phyloP scores from a whole-genome alignment of 169 alveolate genomes.

The Plasmodium relictum region DNA sequence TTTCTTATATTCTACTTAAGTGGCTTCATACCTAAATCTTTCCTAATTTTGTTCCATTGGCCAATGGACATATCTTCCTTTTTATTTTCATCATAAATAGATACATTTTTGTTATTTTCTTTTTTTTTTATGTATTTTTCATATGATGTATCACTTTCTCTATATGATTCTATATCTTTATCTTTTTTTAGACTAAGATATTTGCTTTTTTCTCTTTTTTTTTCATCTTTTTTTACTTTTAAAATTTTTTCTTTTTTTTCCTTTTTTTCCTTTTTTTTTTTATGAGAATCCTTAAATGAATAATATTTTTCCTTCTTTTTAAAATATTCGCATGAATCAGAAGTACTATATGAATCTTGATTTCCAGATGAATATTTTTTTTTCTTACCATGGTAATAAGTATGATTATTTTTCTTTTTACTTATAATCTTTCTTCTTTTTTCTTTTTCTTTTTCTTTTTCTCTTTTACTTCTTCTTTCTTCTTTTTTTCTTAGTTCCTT shows the following conservation, averaged over 20 bases:
- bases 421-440: neutral
- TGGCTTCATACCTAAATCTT: constrained; percentile 87
- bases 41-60: constrained; percentile 85
- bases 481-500: neutral
- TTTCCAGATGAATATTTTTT: constrained; percentile 13
- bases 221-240: neutral
- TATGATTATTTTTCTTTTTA: neutral
- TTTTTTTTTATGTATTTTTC: neutral
- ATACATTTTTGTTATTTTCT: constrained; percentile 15
- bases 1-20: constrained; percentile 67
- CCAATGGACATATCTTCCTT: constrained; percentile 83
- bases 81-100: constrained; percentile 29
- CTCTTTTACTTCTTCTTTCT: neutral
- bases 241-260: neutral
- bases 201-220: constrained; percentile 8
- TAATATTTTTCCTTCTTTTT: constrained; percentile 11
- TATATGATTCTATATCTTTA: neutral
- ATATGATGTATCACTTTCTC: neutral
- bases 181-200: neutral
- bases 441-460: neutral
- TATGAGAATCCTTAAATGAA: constrained; percentile 17
- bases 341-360: constrained; percentile 28
- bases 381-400: constrained; percentile 8
- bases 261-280: constrained; percentile 13
- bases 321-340: constrained; percentile 6